Conservation (phyloP, 2,329 filamentous ascomycete genomes). For the Talaromyces sp. region DNA sequence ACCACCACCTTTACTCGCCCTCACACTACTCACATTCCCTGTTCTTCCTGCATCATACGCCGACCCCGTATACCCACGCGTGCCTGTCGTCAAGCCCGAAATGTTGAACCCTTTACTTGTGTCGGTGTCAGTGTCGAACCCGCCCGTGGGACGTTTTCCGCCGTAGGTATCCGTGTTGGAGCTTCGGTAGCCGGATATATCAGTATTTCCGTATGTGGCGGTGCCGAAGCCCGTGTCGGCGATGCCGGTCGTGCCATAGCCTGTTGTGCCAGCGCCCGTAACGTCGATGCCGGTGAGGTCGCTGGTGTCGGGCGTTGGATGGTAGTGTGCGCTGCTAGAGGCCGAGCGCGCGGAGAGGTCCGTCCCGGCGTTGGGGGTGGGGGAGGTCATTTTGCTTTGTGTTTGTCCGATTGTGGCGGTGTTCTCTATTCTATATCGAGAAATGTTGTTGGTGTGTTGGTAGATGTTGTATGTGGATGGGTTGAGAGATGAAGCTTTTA, state of each 20-base stretch:
- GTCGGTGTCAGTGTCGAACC: neutral
- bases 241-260: neutral
- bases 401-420: neutral
- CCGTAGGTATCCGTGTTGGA: conserved; percentile 2
- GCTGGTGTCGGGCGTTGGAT: neutral
- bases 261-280: neutral
- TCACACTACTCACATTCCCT: neutral
- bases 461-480: neutral
- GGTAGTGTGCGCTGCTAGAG: neutral
- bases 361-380: neutral
- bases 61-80: neutral
- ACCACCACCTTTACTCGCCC: neutral
- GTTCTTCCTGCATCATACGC: neutral
- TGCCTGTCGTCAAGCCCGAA: neutral
- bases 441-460: no score
- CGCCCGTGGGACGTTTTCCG: neutral
- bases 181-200: conserved; percentile 3
- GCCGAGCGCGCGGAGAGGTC: neutral
- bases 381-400: neutral
- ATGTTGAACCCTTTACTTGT: neutral
- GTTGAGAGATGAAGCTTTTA: neutral
- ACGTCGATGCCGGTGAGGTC: conserved; percentile 2
- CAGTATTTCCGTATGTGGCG: conserved; percentile 3
- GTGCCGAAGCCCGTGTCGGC: conserved; percentile 1
- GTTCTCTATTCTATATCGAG: no score